Base-by-base conservation (phyloP, 257 asterid species). In the Apocynum venetum region DNA sequence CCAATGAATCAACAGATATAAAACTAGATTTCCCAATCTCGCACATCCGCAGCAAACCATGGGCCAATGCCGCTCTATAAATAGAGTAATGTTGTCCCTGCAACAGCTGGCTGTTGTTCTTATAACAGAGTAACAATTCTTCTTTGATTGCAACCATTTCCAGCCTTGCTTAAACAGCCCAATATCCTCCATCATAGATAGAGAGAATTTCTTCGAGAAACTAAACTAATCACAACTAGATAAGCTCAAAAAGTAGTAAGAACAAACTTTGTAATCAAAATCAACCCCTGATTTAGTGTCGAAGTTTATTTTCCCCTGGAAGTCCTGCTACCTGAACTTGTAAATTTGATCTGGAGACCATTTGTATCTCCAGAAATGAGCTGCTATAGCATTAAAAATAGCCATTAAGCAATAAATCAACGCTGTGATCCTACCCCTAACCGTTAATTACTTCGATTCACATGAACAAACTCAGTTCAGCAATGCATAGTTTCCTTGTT, bases 61-160 rank as follows among this genome's bases (percentile, higher is more conserved):
- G 6, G 99, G 98, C 99, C 99, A 96, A 83, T 91, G 95, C 85
- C 94, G 86, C 83, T 96, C 98, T 84, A 84, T 84, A 72, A 91
- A 92, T 44, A 85, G 85, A 52, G 92, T 96, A 67, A 89, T 83
- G 78, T 87, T 92, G 78, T 96, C 99, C 83, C 96, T 86, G 46
- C 85, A 74, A 84, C 92, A 92, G 80, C 89, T 81, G 76, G 80
- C 73, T 8, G 82, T 61, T 80, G 89, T 85, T 80, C 85, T 87
- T 46, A 87, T 87, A 36, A 91, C 91, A 70, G 94, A 92, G 83
- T 89, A 96, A 76, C 91, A 85, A 78, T 82, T 89, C 84, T 82
- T 86, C 79, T 92, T 93, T 3, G 97, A 91, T 87, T 85, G 97
- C 84, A 93, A 74, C 97, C 99, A 96, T 85, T 86, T 86, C 94